phyloP scores from a whole-genome alignment of 2,329 filamentous ascomycete species.

The Ceratocystis smalleyi region DNA sequence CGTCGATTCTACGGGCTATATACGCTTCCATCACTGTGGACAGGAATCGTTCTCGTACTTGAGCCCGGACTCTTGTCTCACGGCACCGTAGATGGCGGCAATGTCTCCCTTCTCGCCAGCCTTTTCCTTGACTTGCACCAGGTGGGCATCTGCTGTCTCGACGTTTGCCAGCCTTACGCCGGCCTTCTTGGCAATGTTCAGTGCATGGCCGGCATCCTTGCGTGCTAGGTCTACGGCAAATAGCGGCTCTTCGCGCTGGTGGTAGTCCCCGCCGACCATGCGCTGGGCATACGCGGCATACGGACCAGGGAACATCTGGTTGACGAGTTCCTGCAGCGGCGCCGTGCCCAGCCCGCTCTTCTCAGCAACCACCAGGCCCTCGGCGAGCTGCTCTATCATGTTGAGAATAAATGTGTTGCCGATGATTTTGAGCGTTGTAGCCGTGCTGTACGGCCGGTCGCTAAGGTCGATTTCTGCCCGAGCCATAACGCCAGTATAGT shows the following conservation, averaged over 20 bases:
- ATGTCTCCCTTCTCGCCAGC: slow-evolving; percentile 58
- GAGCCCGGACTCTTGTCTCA: slow-evolving; percentile 57
- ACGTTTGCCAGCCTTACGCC: slow-evolving; percentile 50
- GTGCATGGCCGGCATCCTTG: slow-evolving; percentile 67
- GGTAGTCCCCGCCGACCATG: slow-evolving; percentile 63
- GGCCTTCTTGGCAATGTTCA: slow-evolving; percentile 44
- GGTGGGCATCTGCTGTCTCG: slow-evolving; percentile 52
- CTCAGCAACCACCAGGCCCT: slow-evolving; percentile 65
- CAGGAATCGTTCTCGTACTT: slow-evolving; percentile 46
- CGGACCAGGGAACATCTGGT: slow-evolving; percentile 58
- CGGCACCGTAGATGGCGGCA: slow-evolving; percentile 66
- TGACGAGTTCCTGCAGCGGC: slow-evolving; percentile 55
- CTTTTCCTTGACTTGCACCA: slow-evolving; percentile 54
- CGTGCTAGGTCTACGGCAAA: slow-evolving; percentile 69
- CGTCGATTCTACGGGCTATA: too few relatives aligned
- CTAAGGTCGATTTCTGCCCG: slow-evolving; percentile 54
- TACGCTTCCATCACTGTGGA: neutral
- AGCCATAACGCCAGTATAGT: slow-evolving; percentile 57
- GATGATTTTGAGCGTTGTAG: slow-evolving; percentile 61
- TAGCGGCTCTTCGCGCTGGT: slow-evolving; percentile 59
- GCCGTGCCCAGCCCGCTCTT: slow-evolving; percentile 60
- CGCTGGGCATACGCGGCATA: slow-evolving; percentile 60
- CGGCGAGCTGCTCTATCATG: slow-evolving; percentile 65
- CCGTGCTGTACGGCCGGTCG: slow-evolving; percentile 50
- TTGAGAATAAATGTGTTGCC: slow-evolving; percentile 78